Evolutionary conservation across 768 basidiomycete species (phyloP).

Genomic region (Thelephora aurantiotincta): DNA sequence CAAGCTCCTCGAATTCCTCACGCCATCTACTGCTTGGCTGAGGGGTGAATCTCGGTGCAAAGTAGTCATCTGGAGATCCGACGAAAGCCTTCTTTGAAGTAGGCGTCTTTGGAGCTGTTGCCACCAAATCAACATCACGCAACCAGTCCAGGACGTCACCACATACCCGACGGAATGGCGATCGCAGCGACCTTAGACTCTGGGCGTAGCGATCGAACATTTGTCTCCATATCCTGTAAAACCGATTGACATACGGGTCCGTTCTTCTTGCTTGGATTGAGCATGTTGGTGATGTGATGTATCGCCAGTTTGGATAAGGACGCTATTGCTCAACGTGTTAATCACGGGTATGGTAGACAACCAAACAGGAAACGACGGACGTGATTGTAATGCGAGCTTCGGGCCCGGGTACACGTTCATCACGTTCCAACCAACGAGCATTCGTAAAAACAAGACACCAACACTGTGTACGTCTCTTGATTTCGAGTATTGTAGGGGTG

Average conservation of each 20-base stretch:
- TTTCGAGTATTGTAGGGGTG: slow-evolving; percentile 64
- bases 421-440: slow-evolving; percentile 71
- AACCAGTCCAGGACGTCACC: not conserved
- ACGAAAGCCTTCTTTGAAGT: slow-evolving; percentile 25
- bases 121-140: not conserved
- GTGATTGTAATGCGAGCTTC: slow-evolving; percentile 39
- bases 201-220: not conserved
- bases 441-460: slow-evolving; percentile 70
- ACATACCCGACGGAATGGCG: slow-evolving; percentile 16
- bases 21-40: slow-evolving; percentile 71
- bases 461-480: slow-evolving; percentile 73
- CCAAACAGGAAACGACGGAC: slow-evolving; percentile 22
- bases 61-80: slow-evolving; percentile 59
- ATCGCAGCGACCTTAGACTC: slow-evolving; percentile 3
- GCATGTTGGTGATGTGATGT: slow-evolving; percentile 42
- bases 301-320: slow-evolving; percentile 37
- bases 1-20: slow-evolving; percentile 89
- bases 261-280: slow-evolving; percentile 40
- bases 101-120: slow-evolving; percentile 33
- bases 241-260: slow-evolving; percentile 41
- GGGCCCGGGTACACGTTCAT: slow-evolving; percentile 35
- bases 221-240: slow-evolving; percentile 31
- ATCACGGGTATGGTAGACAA: not conserved
- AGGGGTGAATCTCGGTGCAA: slow-evolving; percentile 24
- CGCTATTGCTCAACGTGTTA: slow-evolving; percentile 20